phyloP scores from a whole-genome alignment of 2,329 filamentous ascomycete species.

The Malbranchea zuffiana region DNA sequence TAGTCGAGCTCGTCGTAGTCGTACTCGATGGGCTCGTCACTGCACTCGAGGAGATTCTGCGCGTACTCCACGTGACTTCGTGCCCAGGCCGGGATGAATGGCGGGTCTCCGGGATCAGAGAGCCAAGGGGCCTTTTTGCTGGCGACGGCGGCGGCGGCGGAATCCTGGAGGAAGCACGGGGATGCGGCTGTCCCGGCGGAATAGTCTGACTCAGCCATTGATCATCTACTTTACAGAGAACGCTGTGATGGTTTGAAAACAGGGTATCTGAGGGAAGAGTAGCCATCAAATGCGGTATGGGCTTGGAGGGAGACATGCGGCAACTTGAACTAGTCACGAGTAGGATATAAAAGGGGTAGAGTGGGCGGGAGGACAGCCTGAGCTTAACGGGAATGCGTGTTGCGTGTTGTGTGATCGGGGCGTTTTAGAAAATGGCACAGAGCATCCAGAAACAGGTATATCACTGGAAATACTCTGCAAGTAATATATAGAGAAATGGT shows the following conservation, averaged over 20 bases:
- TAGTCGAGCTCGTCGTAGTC: slow-evolving; percentile 34
- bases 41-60: slow-evolving; percentile 31
- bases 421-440: no score
- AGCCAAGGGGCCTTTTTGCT: slow-evolving; percentile 4
- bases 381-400: no score
- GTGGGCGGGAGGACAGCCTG: no score
- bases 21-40: slow-evolving; percentile 34
- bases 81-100: slow-evolving; percentile 31
- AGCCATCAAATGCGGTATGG: slow-evolving; percentile 11
- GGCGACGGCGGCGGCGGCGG: background rate
- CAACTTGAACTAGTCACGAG: no score
- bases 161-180: background rate
- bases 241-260: background rate
- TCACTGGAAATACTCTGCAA: no score
- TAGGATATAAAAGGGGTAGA: no score
- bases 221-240: slow-evolving; percentile 5
- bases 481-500: no score
- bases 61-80: slow-evolving; percentile 29
- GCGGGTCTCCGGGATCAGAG: slow-evolving; percentile 11
- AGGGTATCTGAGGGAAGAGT: slow-evolving; percentile 3
- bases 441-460: no score
- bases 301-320: no score
- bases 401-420: no score
- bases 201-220: slow-evolving; percentile 10
- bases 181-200: slow-evolving; percentile 5